These are phyloP conservation scores for Pneumocystis sp. DNA, from an alignment of 1,139 yeast species.

Conservation along the genomic window DNA sequence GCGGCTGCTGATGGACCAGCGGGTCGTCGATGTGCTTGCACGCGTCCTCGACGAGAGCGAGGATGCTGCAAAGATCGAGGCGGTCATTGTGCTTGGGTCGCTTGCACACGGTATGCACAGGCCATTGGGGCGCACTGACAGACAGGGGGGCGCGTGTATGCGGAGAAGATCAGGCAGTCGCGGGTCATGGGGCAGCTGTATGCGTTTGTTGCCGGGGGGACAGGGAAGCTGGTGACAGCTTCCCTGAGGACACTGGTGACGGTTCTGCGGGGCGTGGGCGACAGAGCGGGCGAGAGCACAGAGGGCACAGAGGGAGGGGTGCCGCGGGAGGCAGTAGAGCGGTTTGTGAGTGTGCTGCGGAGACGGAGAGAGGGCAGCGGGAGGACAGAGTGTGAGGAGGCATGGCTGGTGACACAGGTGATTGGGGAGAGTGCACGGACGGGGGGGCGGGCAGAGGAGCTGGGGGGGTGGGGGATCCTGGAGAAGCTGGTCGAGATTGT, in stretches of 20 bases:
- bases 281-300: too few relatives aligned
- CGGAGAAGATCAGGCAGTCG: constrained; percentile 2
- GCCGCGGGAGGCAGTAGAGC: not conserved
- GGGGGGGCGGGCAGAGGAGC: constrained; percentile 12
- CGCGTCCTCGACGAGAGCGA: constrained; percentile 19
- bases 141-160: too few relatives aligned
- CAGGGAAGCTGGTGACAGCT: not conserved
- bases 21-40: constrained; percentile 11
- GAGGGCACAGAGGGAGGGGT: too few relatives aligned
- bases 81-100: constrained; percentile 22
- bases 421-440: constrained; percentile 13
- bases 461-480: constrained; percentile 14
- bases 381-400: constrained; percentile 18
- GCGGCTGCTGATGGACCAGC: constrained; percentile 16
- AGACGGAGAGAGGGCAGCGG: not conserved
- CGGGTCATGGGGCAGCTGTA: not conserved
- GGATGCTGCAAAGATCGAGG: constrained; percentile 20
- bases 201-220: not conserved
- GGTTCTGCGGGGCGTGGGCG: not conserved
- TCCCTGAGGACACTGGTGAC: not conserved
- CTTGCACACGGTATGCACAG: constrained; percentile 25
- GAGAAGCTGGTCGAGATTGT: constrained; percentile 8
- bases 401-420: constrained; percentile 18
- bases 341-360: not conserved
- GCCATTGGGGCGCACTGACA: too few relatives aligned